Base-by-base conservation (phyloP, 495 filamentous ascomycete genomes). In the Barbatosphaeria neglecta region DNA sequence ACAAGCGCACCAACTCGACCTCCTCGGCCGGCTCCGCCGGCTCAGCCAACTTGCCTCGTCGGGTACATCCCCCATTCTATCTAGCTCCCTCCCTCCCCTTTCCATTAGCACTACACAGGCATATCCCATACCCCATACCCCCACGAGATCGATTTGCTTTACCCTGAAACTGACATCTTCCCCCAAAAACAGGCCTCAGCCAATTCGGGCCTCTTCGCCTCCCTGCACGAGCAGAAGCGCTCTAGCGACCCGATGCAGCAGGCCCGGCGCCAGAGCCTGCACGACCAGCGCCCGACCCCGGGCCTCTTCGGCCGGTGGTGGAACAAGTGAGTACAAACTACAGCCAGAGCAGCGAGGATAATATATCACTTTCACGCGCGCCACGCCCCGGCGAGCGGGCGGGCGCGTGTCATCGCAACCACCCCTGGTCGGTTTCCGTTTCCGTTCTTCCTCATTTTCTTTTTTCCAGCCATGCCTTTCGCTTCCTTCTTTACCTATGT, bases 231-330 rank as follows among this genome's bases (percentile, higher is more conserved):
- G 31, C 63, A 68, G 43, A 73, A 71, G 56, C 66, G 69, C 50
- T 48, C 41, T 23, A 53, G 55, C 46, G 68, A 73, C 44, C 59
- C 66, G 10, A 47, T 2, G 40, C 60, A 62, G 2, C 25, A 66
- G 2, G 67, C 66, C 19, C 56, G 69, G 28, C 66, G 69, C 4
- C 61, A 67, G 53, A 70, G 65, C 49, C 51, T 73, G 20, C 59
- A 55, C 46, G 69, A 73, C 41, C 69, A 73, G 61, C 66, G 62
- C 43, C 65, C 65, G 11, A 33, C 48, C 19, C 8, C 57, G 8
- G 69, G 69, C 37, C 64, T 71, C 51, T 54, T 73, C 42, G 68
- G 65, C 11, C 51, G 59, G 53, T 69, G 71, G 68, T 73, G 69
- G 69, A 55, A 68, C 41, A 67, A 62, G 69, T 73, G 44, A 24